Base-by-base conservation (phyloP, 1,284 basidiomycete genomes). In the Sporisorium scitamineum region DNA sequence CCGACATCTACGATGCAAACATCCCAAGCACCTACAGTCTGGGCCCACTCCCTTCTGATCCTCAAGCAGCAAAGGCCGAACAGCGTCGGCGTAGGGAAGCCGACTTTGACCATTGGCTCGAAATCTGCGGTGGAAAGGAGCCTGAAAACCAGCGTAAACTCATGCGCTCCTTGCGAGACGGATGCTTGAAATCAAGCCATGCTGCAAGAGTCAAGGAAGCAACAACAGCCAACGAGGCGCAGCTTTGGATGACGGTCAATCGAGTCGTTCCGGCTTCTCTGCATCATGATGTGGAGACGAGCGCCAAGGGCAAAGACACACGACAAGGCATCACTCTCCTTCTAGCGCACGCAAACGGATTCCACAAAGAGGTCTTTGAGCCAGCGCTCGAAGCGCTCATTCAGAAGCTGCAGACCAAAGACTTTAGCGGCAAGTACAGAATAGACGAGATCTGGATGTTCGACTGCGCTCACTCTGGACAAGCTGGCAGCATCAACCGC, bases 341-440 rank as follows among this genome's bases (percentile, higher is more conserved):
- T 68, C 86, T 92, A 47, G 89, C 89, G 9, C 93, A 94, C 80
- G 93, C 92, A 1, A 94, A 92, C 84, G 93, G 93, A 9, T 90
- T 94, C 77, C 90, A 90, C 70, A 94, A 94, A 85, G 92, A 94
- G 89, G 90, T 88, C 32, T 93, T 91, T 90, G 91, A 92, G 79
- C 89, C 91, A 0, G 88, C 88, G 4, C 69, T 94, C 0, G 84
- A 86, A 0, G 76, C 87, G 39, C 81, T 93, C 2, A 59, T 88
- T 20, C 34, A 65, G 10, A 73, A 66, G 57, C 59, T 76, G 7
- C 76, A 61, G 37, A 76, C 24, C 32, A 45, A 54, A 31, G 59
- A 54, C 41, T 53, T 55, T 34, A 60, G 48, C 26, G 69, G 58
- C 44, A 61, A 45, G 29, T 54, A 73, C 44, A 57, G 69, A 18